phyloP scores from a whole-genome alignment of 225 moss, liverwort and hornwort genomes.

The Thuidium tamariscinum region DNA sequence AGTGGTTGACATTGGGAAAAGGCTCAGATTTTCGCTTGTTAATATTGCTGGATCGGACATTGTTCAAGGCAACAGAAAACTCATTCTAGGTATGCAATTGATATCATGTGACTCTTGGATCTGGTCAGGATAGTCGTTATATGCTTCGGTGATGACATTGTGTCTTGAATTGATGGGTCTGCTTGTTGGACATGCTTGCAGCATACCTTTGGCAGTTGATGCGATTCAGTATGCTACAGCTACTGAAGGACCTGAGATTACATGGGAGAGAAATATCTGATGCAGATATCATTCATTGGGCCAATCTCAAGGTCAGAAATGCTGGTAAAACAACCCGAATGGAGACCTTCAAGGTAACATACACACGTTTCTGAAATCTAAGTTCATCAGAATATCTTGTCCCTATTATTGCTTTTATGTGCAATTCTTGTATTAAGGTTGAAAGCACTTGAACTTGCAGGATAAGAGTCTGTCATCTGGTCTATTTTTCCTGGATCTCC shows the following conservation, averaged over 20 bases:
- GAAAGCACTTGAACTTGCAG: slow-evolving; percentile 18
- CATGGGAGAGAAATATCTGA: slow-evolving; percentile 87
- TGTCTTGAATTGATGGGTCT: not conserved
- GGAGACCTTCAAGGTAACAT: slow-evolving; percentile 76
- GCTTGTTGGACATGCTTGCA: slow-evolving; percentile 31
- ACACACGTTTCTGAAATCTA: not conserved
- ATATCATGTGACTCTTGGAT: not conserved
- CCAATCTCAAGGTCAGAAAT: slow-evolving; percentile 84
- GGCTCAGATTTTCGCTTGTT: slow-evolving; percentile 82
- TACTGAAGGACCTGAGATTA: slow-evolving; percentile 77
- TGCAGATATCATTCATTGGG: slow-evolving; percentile 88
- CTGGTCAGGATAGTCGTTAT: not conserved
- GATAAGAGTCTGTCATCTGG: slow-evolving; percentile 77
- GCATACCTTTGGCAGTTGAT: slow-evolving; percentile 96
- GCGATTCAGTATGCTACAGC: slow-evolving; percentile 67
- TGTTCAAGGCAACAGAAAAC: slow-evolving; percentile 95
- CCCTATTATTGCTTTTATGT: not conserved
- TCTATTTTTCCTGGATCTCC: slow-evolving; percentile 74
- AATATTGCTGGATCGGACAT: slow-evolving; percentile 93
- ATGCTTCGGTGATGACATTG: not conserved
- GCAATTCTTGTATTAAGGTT: not conserved
- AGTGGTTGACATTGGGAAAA: slow-evolving; percentile 80
- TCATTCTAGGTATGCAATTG: slow-evolving; percentile 64
- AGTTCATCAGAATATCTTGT: not conserved
- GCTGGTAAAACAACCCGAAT: slow-evolving; percentile 74